Evolutionary conservation across 768 basidiomycete genomes (phyloP), one percentile per base, ranked within the genome.

Genomic region (Leccinellum rugosiceps): DNA sequence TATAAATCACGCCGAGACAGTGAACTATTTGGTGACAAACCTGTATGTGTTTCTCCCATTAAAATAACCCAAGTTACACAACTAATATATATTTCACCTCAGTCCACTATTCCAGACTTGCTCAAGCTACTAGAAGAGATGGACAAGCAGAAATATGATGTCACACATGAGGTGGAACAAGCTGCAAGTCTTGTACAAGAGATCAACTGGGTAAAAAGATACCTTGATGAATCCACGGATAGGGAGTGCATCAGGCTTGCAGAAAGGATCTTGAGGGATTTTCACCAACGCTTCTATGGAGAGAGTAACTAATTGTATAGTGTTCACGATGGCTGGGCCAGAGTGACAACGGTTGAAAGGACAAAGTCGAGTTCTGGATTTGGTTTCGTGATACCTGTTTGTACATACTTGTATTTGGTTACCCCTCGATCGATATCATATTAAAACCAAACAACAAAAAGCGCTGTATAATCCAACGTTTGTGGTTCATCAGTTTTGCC

Each of bases 221-320:
- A 53, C 11, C 41, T 43, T 49, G 15, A 46, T 6, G 3, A 19
- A 1, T 4, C 9, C 17, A 43, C 21, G n/a, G 66, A 66, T 4
- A 0, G 10, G 14, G 25, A 70, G n/a, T 48, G 54, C 7, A 43
- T 53, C 2, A 47, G 3, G 7, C 21, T 74, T 45, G 63, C 50
- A 30, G 6, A 17, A 2, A 21, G 28, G 17, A 63, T 72, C 30
- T 31, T 68, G 21, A 53, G 61, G 13, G 64, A 72, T 48, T 58
- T 72, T 25, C 26, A 26, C 3, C 71, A 74, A 30, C 68, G 71
- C 23, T 63, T 63, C n/a, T 17, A 2, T 13, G n/a, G 19, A 11
- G 34, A 9, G 15, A 19, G 3, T 32, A 21, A 6, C 5, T 52
- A 13, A 30, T 0, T 52, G 10, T 11, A 7, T 14, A 41, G 17